Percentiles rank a stretch among this genome's conserved stretches.
phyloP scores from a whole-genome alignment of 139 green algal species.

The Tetradesmus lagerheimii region DNA sequence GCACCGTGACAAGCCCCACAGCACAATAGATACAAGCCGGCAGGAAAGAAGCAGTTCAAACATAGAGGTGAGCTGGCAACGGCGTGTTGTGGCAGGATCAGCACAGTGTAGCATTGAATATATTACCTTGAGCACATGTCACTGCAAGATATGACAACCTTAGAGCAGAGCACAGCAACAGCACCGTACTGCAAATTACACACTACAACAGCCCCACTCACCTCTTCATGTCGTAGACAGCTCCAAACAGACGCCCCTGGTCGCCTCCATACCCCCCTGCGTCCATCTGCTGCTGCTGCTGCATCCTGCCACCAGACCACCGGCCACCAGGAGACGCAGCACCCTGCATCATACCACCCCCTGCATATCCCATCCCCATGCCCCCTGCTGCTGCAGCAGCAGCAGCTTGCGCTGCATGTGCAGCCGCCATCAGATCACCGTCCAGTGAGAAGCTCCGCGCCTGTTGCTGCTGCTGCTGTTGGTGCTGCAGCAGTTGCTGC shows the following conservation, averaged over 20 bases:
- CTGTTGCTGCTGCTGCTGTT: constrained; percentile 42
- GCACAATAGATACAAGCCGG: not conserved
- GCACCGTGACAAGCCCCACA: not conserved
- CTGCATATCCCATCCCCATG: not conserved
- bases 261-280: not conserved
- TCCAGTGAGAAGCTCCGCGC: constrained; percentile 21
- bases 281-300: constrained; percentile 21
- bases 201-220: not conserved
- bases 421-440: not conserved
- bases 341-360: not conserved
- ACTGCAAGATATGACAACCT: too few relatives aligned
- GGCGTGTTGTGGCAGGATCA: too few relatives aligned
- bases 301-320: not conserved
- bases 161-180: too few relatives aligned
- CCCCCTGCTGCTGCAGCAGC: not conserved
- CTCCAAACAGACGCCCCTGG: not conserved
- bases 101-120: too few relatives aligned
- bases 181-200: too few relatives aligned
- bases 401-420: not conserved
- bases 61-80: too few relatives aligned
- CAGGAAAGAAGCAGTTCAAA: too few relatives aligned
- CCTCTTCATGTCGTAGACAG: constrained; percentile 50
- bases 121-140: too few relatives aligned
- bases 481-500: constrained; percentile 41
- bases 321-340: not conserved